Conservation (phyloP, 1,139 yeast species). For the Arxiozyma heterogenica region DNA sequence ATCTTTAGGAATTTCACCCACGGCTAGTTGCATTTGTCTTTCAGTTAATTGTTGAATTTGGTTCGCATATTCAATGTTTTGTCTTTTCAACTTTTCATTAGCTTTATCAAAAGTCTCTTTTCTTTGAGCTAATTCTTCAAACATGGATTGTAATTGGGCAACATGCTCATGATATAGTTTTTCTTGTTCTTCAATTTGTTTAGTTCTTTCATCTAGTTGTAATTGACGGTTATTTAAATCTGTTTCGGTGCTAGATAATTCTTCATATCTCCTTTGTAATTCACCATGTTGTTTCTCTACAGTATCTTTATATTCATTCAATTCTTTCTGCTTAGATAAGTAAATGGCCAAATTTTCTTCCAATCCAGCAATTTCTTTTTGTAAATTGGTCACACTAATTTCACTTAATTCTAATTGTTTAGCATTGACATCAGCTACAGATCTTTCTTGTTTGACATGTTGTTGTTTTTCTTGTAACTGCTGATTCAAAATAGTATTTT, state of each 20-base stretch:
- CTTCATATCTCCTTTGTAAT: conserved; percentile 32
- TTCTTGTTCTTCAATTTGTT: conserved; percentile 31
- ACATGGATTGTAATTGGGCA: conserved; percentile 29
- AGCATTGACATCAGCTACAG: conserved; percentile 54
- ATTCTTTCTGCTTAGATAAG: conserved; percentile 31
- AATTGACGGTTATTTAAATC: conserved; percentile 27
- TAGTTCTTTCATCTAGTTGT: conserved; percentile 30
- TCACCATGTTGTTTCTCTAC: conserved; percentile 34
- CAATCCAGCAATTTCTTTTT: conserved; percentile 42
- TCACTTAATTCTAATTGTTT: conserved; percentile 60
- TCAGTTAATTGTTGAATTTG: conserved; percentile 33
- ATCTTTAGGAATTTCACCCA: conserved; percentile 29
- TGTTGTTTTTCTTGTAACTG: conserved; percentile 44
- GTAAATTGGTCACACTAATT: conserved; percentile 36
- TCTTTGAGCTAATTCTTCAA: conserved; percentile 30
- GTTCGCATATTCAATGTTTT: conserved; percentile 33
- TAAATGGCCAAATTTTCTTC: conserved; percentile 25
- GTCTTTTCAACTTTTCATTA: conserved; percentile 32
- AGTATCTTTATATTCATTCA: conserved; percentile 32
- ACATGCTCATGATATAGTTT: conserved; percentile 32
- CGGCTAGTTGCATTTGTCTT: conserved; percentile 30
- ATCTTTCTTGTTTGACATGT: conserved; percentile 52
- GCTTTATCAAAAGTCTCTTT: conserved; percentile 31
- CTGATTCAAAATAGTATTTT: conserved; percentile 48
- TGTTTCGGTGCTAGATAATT: conserved; percentile 18